A percentile compares a stretch with the other conserved stretches of the same genome.
phyloP scores from a whole-genome alignment of 2,329 filamentous ascomycete species.

The Pseudocercospora fuligena region DNA sequence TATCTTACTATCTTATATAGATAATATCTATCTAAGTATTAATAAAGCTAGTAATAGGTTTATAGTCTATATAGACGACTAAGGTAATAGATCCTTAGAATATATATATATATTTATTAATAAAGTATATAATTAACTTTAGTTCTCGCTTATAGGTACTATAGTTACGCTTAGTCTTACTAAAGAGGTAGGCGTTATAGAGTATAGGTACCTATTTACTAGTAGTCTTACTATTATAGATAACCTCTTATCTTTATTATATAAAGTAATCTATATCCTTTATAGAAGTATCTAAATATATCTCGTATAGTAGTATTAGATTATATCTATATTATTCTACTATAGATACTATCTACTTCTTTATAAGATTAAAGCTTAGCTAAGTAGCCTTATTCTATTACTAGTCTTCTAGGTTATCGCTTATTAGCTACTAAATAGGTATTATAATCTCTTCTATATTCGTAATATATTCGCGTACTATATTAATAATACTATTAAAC shows the following conservation, averaged over 20 bases:
- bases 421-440: neutral
- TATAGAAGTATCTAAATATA: neutral
- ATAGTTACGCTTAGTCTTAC: neutral
- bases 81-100: no score
- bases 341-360: neutral
- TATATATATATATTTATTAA: neutral
- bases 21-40: neutral
- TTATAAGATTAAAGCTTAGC: neutral
- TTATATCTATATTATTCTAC: neutral
- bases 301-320: neutral
- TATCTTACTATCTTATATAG: neutral
- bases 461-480: no score
- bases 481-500: no score
- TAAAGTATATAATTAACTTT: neutral
- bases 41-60: neutral
- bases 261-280: neutral
- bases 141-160: neutral
- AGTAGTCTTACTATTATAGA: neutral
- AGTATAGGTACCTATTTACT: neutral
- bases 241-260: neutral
- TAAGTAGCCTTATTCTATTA: neutral
- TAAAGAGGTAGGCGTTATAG: neutral
- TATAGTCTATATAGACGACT: no score
- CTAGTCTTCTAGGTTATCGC: neutral
- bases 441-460: no score